Evolutionary conservation across 2,329 filamentous ascomycete species (phyloP).

Genomic region (Aspergillus piperis): DNA sequence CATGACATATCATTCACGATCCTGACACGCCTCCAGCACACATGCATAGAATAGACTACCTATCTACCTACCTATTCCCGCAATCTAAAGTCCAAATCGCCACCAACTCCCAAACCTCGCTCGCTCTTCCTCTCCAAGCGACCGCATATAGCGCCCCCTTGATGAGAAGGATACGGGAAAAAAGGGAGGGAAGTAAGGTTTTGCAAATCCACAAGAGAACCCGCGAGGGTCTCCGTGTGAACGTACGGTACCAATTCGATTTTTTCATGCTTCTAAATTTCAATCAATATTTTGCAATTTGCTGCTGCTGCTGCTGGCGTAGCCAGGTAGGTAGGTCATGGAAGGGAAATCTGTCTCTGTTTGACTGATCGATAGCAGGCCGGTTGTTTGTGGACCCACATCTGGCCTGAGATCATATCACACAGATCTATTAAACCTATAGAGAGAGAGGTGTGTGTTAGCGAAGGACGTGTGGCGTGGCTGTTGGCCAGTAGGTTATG

Average conservation of each 20-base stretch:
- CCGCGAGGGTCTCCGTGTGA: constrained; percentile 9
- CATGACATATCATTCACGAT: not conserved
- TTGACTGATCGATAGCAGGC: no score
- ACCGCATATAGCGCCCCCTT: constrained; percentile 38
- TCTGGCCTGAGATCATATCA: no score
- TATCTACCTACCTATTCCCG: not conserved
- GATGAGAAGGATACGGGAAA: constrained; percentile 38
- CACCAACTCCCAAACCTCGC: no score
- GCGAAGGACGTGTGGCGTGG: not conserved
- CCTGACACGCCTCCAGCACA: not conserved
- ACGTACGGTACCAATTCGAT: constrained; percentile 21
- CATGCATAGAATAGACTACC: not conserved
- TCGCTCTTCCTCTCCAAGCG: constrained; percentile 39
- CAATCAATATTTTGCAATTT: constrained; percentile 2
- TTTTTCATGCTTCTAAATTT: constrained; percentile 19
- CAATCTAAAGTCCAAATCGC: not conserved
- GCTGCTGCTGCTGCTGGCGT: constrained; percentile 10
- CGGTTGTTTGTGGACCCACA: no score
- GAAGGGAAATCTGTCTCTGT: constrained; percentile 1
- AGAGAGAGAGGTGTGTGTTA: not conserved
- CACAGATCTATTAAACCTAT: no score
- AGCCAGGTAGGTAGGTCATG: not conserved
- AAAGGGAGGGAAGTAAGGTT: constrained; percentile 18
- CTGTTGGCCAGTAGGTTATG: not conserved
- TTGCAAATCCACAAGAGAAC: constrained; percentile 16